phyloP scores from a whole-genome alignment of 1,139 yeast genomes.

The Spathaspora sp. region DNA sequence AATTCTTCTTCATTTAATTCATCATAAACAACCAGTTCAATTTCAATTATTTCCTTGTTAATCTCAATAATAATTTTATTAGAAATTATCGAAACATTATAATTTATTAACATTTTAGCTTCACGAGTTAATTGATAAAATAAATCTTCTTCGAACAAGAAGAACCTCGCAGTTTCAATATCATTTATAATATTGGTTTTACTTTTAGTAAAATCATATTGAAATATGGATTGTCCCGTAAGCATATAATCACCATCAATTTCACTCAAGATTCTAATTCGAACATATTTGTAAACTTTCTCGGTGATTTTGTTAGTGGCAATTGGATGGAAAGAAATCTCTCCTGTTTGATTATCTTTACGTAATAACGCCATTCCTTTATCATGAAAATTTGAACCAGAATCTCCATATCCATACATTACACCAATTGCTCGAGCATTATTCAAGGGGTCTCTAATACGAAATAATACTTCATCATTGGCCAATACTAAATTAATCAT shows the following conservation, averaged over 20 bases:
- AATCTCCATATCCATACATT: slow-evolving; percentile 87
- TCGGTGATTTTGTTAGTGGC: slow-evolving; percentile 21
- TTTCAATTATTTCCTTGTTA: slow-evolving; percentile 66
- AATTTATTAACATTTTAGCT: slow-evolving; percentile 68
- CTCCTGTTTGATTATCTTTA: slow-evolving; percentile 35
- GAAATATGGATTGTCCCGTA: slow-evolving; percentile 47
- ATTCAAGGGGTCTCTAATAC: slow-evolving; percentile 53
- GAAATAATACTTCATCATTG: slow-evolving; percentile 70
- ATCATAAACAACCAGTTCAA: slow-evolving; percentile 58
- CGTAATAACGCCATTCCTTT: slow-evolving; percentile 72
- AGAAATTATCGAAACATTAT: slow-evolving; percentile 66
- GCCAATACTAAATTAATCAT: slow-evolving; percentile 50
- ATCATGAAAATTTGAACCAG: slow-evolving; percentile 77
- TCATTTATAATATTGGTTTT: slow-evolving; percentile 45
- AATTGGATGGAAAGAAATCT: slow-evolving; percentile 34
- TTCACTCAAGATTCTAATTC: slow-evolving; percentile 54
- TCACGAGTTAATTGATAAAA: slow-evolving; percentile 72
- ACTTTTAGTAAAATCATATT: slow-evolving; percentile 19
- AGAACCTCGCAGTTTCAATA: slow-evolving; percentile 62
- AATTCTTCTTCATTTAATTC: slow-evolving; percentile 44
- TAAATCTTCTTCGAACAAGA: slow-evolving; percentile 83
- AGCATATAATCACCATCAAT: slow-evolving; percentile 52
- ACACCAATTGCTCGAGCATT: slow-evolving; percentile 63
- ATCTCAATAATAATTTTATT: slow-evolving; percentile 68
- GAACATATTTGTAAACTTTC: slow-evolving; percentile 41